phyloP scores from a whole-genome alignment of 306 rosid species.

The Vigna angularis region DNA sequence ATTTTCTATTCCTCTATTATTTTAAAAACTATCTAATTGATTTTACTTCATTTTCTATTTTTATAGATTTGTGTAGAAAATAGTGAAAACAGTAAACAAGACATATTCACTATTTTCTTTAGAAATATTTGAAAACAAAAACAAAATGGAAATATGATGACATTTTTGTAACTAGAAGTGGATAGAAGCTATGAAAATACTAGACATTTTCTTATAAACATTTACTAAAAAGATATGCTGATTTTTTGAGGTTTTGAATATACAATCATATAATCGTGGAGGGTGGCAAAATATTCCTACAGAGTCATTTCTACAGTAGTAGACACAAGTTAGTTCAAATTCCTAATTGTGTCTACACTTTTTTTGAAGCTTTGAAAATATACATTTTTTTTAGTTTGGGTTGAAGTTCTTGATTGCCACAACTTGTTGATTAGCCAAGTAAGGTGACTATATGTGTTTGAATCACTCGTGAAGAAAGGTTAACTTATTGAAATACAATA shows the following conservation, averaged over 20 bases:
- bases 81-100: neutral
- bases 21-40: neutral
- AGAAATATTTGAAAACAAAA: neutral
- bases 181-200: neutral
- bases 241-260: conserved; percentile 18
- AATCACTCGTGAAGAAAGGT: neutral
- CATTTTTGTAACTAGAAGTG: neutral
- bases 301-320: conserved; percentile 2
- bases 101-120: neutral
- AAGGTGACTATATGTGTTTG: neutral
- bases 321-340: conserved; percentile 24
- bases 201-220: neutral
- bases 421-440: conserved; percentile 18
- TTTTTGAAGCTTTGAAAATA: conserved; percentile 22
- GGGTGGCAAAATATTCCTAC: conserved; percentile 28
- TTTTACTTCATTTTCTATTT: neutral
- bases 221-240: neutral
- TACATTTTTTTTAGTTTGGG: neutral
- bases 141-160: neutral
- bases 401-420: conserved; percentile 32
- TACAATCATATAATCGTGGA: conserved; percentile 28
- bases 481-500: conserved; percentile 29
- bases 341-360: neutral
- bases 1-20: neutral
- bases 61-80: neutral